phyloP scores from a whole-genome alignment of 1,284 basidiomycete species.

The Cryptococcus sp. region DNA sequence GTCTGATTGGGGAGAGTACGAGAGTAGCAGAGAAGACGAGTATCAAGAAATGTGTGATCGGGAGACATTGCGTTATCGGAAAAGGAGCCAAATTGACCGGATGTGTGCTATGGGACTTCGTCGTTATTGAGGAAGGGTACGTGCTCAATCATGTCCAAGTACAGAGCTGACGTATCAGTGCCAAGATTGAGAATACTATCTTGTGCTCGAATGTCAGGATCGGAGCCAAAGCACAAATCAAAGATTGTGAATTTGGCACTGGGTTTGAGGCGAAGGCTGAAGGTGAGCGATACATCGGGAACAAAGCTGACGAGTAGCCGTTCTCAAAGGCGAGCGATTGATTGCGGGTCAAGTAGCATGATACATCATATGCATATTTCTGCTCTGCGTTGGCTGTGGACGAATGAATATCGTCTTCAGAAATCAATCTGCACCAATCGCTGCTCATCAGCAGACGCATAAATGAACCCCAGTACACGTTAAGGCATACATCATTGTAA shows the following conservation, averaged over 20 bases:
- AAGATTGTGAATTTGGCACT: conserved; percentile 79
- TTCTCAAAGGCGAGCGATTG: conserved; percentile 61
- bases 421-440: too few relatives aligned
- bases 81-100: conserved; percentile 78
- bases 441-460: too few relatives aligned
- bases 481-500: too few relatives aligned
- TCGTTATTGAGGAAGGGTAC: conserved; percentile 59
- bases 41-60: conserved; percentile 84
- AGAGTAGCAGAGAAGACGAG: conserved; percentile 75
- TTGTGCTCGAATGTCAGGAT: conserved; percentile 76
- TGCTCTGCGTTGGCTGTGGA: too few relatives aligned
- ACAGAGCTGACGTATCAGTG: conserved; percentile 53
- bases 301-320: conserved; percentile 43
- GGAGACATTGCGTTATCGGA: conserved; percentile 82
- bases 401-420: too few relatives aligned
- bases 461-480: too few relatives aligned
- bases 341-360: conserved; percentile 47
- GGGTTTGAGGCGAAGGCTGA: conserved; percentile 74
- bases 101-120: conserved; percentile 88
- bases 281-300: conserved; percentile 51
- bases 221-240: conserved; percentile 71
- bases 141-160: conserved; percentile 5
- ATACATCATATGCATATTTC: too few relatives aligned
- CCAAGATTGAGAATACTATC: conserved; percentile 83
- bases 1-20: conserved; percentile 73